These are phyloP conservation scores for Glycine latifolia DNA, from an alignment of 306 rosid genomes.

Conservation along the genomic window DNA sequence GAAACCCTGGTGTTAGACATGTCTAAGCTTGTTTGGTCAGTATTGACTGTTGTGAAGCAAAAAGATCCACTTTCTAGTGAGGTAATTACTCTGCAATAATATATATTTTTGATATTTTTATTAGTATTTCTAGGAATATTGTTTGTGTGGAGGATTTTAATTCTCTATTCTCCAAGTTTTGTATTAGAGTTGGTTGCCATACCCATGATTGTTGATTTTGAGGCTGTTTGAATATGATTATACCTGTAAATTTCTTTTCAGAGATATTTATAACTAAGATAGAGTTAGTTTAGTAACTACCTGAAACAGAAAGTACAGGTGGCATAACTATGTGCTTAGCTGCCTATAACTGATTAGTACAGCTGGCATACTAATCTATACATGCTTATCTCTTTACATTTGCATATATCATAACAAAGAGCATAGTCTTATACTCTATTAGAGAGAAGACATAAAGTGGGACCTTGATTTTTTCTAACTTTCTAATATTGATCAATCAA, in stretches of 20 bases:
- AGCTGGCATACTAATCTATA: too few species aligned
- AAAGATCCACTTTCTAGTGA: slow-evolving; percentile 97
- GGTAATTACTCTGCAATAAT: slow-evolving; percentile 63
- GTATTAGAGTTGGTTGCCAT: slow-evolving; percentile 6
- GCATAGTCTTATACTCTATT: too few species aligned
- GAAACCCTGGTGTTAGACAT: slow-evolving; percentile 85
- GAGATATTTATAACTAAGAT: too few species aligned
- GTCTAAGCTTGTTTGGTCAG: slow-evolving; percentile 94
- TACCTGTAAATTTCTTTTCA: slow-evolving; percentile 1
- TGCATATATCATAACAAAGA: too few species aligned
- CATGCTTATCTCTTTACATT: too few species aligned
- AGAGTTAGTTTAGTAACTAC: too few species aligned
- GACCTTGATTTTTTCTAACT: slow-evolving; percentile 17
- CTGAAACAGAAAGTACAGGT: too few species aligned
- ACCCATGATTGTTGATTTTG: slow-evolving; percentile 18
- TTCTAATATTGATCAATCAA: slow-evolving; percentile 15
- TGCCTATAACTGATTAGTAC: too few species aligned
- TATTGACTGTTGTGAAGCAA: slow-evolving; percentile 73
- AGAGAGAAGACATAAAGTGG: slow-evolving; percentile 13
- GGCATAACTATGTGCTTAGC: too few species aligned
- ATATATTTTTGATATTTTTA: background rate
- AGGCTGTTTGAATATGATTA: slow-evolving; percentile 25
- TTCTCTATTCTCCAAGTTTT: slow-evolving; percentile 26
- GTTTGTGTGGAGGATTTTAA: slow-evolving; percentile 22
- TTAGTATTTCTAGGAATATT: slow-evolving; percentile 22